A percentile compares a stretch with the other conserved stretches of the same genome.
Conservation (phyloP, 2,329 filamentous ascomycete genomes). For the Plenodomus tracheiphilus region DNA sequence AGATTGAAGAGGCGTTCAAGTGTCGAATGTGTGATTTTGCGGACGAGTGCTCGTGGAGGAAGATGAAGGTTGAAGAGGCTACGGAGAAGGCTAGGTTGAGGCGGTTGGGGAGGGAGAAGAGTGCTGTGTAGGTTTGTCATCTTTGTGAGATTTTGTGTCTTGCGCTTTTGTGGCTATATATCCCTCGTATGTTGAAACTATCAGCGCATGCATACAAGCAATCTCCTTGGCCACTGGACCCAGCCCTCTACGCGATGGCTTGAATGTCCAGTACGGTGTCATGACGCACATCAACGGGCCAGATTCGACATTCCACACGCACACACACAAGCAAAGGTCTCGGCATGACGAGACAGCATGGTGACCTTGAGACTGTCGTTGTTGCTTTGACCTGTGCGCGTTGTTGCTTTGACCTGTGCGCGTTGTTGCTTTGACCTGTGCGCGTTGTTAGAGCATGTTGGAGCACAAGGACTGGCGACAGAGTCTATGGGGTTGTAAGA, state of each 20-base stretch:
- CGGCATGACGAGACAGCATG: constrained; percentile 31
- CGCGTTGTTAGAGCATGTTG: constrained; percentile 40
- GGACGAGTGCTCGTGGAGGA: constrained; percentile 77
- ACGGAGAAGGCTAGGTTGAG: constrained; percentile 42
- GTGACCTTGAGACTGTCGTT: constrained; percentile 36
- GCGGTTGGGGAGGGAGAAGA: constrained; percentile 24
- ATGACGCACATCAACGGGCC: constrained; percentile 13
- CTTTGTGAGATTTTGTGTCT: too few species aligned
- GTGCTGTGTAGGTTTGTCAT: constrained; percentile 15
- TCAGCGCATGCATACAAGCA: too few species aligned
- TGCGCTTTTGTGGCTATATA: too few species aligned
- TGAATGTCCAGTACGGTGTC: constrained; percentile 39
- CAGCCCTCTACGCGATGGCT: too few species aligned
- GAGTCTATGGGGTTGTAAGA: constrained; percentile 37
- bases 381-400: too few species aligned
- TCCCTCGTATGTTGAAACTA: too few species aligned
- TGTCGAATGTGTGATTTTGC: constrained; percentile 84
- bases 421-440: constrained; percentile 35
- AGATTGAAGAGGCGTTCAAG: constrained; percentile 85
- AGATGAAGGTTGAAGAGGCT: constrained; percentile 66
- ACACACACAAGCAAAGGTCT: constrained; percentile 38
- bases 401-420: too few species aligned
- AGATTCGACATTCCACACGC: constrained; percentile 21
- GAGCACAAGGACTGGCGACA: constrained; percentile 41
- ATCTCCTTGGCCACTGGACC: too few species aligned